A percentile compares a stretch with the other conserved stretches of the same genome.
These are phyloP conservation scores for Fraxinus xanthoxyloides DNA, from an alignment of 305 asterid genomes.

Conservation along the genomic window DNA sequence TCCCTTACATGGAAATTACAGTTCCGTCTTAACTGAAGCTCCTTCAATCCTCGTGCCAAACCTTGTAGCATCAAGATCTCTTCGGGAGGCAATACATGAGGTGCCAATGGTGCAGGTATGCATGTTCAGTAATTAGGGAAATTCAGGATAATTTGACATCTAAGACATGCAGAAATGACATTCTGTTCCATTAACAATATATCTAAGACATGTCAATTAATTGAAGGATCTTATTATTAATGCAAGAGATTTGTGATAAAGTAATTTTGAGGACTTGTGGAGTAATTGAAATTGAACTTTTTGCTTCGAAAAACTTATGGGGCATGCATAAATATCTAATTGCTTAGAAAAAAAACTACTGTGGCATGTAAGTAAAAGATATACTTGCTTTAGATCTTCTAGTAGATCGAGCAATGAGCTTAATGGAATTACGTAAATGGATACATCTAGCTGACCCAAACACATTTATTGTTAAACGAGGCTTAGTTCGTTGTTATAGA, in stretches of 20 bases:
- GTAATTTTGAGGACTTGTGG: not conserved
- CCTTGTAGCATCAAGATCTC: conserved; percentile 76
- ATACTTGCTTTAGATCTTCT: not conserved
- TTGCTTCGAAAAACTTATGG: not conserved
- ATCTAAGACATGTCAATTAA: not conserved
- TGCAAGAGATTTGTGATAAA: not conserved
- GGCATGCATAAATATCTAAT: not conserved
- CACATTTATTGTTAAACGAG: not conserved
- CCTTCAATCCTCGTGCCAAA: conserved; percentile 60
- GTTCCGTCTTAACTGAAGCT: conserved; percentile 46
- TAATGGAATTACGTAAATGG: not conserved
- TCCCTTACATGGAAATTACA: conserved; percentile 42
- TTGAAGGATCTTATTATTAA: not conserved
- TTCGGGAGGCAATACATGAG: conserved; percentile 80
- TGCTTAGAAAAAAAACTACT: not conserved
- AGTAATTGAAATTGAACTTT: not conserved
- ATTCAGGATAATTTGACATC: not conserved
- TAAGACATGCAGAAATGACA: not conserved
- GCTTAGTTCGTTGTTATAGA: not conserved
- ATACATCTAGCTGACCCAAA: not conserved
- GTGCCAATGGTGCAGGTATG: conserved; percentile 94
- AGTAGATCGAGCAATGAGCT: not conserved
- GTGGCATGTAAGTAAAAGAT: not conserved
- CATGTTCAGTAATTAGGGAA: not conserved
- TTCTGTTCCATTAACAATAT: not conserved